phyloP scores from a whole-genome alignment of 352 stramenopile species.

The Globisporangium camurandrum region DNA sequence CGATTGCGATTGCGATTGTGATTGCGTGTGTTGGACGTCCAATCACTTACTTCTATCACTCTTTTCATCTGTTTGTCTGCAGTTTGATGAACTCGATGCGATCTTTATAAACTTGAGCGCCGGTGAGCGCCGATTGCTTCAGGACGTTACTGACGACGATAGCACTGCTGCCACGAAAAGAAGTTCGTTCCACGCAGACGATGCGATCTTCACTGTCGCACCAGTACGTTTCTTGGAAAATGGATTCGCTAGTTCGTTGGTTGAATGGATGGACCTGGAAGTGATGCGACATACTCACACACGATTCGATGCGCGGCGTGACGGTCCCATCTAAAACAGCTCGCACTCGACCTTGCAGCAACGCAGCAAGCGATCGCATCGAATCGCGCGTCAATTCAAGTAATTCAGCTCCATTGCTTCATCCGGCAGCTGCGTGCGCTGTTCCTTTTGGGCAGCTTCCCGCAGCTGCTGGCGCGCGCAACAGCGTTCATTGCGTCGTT shows the following conservation, averaged over 20 bases:
- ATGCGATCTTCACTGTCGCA: slow-evolving; percentile 57
- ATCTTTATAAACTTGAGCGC: slow-evolving; percentile 50
- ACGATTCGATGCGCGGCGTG: too few relatives aligned
- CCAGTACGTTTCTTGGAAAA: slow-evolving; percentile 37
- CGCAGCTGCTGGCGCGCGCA: slow-evolving; percentile 46
- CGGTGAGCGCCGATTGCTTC: slow-evolving; percentile 16
- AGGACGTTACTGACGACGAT: too few relatives aligned
- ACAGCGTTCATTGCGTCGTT: slow-evolving; percentile 54
- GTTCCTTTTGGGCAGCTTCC: slow-evolving; percentile 65
- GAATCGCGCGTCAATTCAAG: slow-evolving; percentile 36
- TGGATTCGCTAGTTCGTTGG: too few relatives aligned
- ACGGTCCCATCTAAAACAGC: too few relatives aligned
- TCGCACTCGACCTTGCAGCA: slow-evolving; percentile 43
- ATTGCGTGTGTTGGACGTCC: too few relatives aligned
- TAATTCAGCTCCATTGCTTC: slow-evolving; percentile 73
- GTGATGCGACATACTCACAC: too few relatives aligned
- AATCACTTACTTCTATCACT: too few relatives aligned
- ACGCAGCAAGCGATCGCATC: slow-evolving; percentile 45
- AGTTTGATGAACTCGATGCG: slow-evolving; percentile 78
- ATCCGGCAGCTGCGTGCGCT: slow-evolving; percentile 68
- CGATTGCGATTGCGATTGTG: too few relatives aligned
- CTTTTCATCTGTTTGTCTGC: background rate
- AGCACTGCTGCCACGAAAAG: slow-evolving; percentile 13
- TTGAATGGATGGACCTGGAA: too few relatives aligned
- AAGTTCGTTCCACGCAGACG: slow-evolving; percentile 15